Base-by-base conservation (phyloP, 768 basidiomycete species). In the Pilatotrama ljubarskyi region DNA sequence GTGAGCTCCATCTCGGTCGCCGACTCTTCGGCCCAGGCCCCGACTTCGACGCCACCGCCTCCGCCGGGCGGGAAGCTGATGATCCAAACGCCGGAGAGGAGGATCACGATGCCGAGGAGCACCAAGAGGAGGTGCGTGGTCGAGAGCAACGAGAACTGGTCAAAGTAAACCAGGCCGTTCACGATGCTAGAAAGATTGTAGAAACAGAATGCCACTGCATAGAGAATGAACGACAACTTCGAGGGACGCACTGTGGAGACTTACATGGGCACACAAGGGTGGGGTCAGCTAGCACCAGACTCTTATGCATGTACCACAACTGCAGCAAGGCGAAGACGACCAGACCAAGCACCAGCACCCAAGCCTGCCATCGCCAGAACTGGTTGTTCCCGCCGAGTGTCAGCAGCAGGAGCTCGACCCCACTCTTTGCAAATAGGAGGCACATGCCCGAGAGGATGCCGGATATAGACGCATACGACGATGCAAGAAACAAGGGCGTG, bases 391-490 rank as follows among this genome's bases (percentile, higher is more conserved):
- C 90, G 5, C 80, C 74, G 24, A 93, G 63, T 0, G 93, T 93
- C 35, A 95, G 75, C 58, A 98, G 75, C 8, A 96, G 78, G 9
- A 98, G 78, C 73, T 96, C 93, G 11, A 95, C 91, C 2, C 92
- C 94, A 60, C 92, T 92, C 77, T 98, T 98, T 15, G 95, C 95
- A 63, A 96, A 91, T 15, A 98, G 79, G 24, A 98, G 77, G 70
- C 93, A 96, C 86, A 98, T 90, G 22, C 95, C 95, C 3, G 89
- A 91, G 25, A 96, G 77, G 20, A 91, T 93, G 0, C 95, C 95
- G 3, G 91, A 93, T 51, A 87, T 84, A 13, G 91, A 91, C 15
- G 94, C 89, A 72, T 91, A 98, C 1, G 91, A 90, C 46, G 94
- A 79, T 11, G 93, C 90, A 43, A 94, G 73, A 58, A 89, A 74